These are phyloP conservation scores for Arabidopsis lyrata DNA, from an alignment of 441 rosid species.

Conservation along the genomic window DNA sequence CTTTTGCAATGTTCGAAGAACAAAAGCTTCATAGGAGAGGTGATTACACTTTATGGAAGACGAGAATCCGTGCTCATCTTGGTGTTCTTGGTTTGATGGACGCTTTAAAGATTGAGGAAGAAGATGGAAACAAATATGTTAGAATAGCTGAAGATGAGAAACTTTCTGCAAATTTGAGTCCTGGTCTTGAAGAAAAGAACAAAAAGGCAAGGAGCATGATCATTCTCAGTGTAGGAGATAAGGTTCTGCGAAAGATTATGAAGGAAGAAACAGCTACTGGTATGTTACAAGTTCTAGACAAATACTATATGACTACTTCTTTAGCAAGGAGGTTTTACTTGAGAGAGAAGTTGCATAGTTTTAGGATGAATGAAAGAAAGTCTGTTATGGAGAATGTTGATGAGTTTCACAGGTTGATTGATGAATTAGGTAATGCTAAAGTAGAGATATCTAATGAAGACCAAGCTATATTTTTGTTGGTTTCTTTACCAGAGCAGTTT, in stretches of 20 bases:
- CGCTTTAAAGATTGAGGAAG: conserved; percentile 21
- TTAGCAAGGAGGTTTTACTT: neutral
- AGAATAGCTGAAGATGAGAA: conserved; percentile 1
- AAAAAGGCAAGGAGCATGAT: conserved; percentile 6
- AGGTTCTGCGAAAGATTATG: neutral
- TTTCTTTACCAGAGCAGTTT: conserved; percentile 12
- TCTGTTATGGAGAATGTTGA: conserved; percentile 1
- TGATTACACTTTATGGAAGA: conserved; percentile 1
- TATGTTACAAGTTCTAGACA: conserved; percentile 6
- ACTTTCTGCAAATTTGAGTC: neutral
- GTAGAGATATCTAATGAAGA: conserved; percentile 9
- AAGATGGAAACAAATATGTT: neutral
- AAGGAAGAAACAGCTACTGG: conserved; percentile 13
- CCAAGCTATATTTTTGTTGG: neutral
- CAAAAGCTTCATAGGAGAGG: neutral
- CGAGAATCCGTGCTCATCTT: conserved; percentile 3
- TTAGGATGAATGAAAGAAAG: neutral
- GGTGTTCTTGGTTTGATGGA: neutral
- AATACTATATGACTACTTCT: neutral
- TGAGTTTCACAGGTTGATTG: conserved; percentile 16
- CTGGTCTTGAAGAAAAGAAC: conserved; percentile 13
- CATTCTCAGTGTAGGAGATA: neutral
- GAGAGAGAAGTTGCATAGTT: neutral
- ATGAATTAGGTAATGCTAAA: neutral
- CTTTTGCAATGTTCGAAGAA: neutral